A percentile compares a stretch with the other conserved stretches of the same genome.
phyloP scores from a whole-genome alignment of 495 filamentous ascomycete genomes.

The Lichina pygmaea region DNA sequence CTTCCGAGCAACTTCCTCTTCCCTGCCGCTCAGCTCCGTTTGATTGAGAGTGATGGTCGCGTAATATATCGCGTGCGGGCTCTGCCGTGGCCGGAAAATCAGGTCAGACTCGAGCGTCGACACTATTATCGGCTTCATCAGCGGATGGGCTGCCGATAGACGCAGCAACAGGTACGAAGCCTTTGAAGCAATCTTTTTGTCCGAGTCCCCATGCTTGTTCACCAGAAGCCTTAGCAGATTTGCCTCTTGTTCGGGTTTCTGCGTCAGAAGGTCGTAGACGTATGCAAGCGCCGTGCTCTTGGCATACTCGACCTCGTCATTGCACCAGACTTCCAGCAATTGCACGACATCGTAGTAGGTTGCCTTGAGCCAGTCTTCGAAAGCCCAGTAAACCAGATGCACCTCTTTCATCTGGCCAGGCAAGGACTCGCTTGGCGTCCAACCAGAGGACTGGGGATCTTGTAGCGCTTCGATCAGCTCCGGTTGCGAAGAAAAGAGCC shows the following conservation, averaged over 20 bases:
- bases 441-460: slow-evolving; percentile 21
- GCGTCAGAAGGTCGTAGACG: slow-evolving; percentile 66
- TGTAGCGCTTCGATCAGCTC: slow-evolving; percentile 42
- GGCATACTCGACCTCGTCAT: slow-evolving; percentile 81
- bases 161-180: slow-evolving; percentile 84
- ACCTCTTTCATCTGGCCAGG: slow-evolving; percentile 40
- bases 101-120: slow-evolving; percentile 62
- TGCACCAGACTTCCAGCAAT: slow-evolving; percentile 70
- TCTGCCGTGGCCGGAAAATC: slow-evolving; percentile 67
- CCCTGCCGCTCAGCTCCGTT: slow-evolving; percentile 62
- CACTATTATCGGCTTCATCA: slow-evolving; percentile 78
- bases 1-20: slow-evolving; percentile 55
- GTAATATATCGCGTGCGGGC: slow-evolving; percentile 72
- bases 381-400: slow-evolving; percentile 74
- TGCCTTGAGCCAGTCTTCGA: slow-evolving; percentile 80
- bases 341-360: slow-evolving; percentile 79
- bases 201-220: slow-evolving; percentile 83
- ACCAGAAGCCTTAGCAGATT: slow-evolving; percentile 76
- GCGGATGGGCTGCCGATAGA: slow-evolving; percentile 58
- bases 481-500: slow-evolving; percentile 54
- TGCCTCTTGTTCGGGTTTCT: slow-evolving; percentile 92
- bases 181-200: slow-evolving; percentile 80
- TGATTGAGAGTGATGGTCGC: slow-evolving; percentile 92
- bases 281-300: slow-evolving; percentile 64
- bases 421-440: slow-evolving; percentile 37